Evolutionary conservation across 805 yeast species (phyloP), one percentile per base, ranked within the genome.

Genomic region (Debaryomyces maramus): DNA sequence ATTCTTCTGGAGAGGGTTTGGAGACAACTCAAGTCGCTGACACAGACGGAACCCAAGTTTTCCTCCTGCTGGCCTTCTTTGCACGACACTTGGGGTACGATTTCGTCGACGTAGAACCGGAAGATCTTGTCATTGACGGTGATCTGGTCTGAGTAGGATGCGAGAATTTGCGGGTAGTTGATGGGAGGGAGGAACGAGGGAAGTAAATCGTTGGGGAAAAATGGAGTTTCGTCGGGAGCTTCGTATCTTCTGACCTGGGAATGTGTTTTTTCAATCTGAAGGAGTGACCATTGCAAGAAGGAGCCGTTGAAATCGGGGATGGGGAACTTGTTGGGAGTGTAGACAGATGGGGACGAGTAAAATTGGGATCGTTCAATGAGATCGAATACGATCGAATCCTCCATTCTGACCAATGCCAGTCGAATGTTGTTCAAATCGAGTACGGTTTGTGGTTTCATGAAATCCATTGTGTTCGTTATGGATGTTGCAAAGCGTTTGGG

Each of bases 321-420:
- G 4, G 71, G 63, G 45, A 69, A 78, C 45, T 76, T 76, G 48
- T 78, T 73, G 8, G 57, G 51, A 51, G 75, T 73, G 65, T 93
- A 93, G 6, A 89, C 88, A 13, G 86, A 75, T 1, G 86, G 84
- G 38, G 88, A 81, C 21, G 77, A 75, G 51, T 72, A 81, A 57
- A 88, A 91, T 65, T 91, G 96, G 3, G 97, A 87, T 48, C 99
- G 75, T 61, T 93, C 99, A 44, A 93, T 90, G 50, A 93, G 77
- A 41, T 84, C 86, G 72, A 90, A 93, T 45, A 93, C 85, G 51
- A 93, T 89, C 5, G 97, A 86, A 63, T 93, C 98, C 58, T 93
- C 99, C 97, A 93, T 88, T 39, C 96, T 79, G 28, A 90, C 83
- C 34, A 93, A 72, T 13, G 88, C 85, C 44, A 78, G 81, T 46